Evolutionary conservation across 495 filamentous ascomycete species (phyloP).

Genomic region (Hyphodiscus hymeniophilus): DNA sequence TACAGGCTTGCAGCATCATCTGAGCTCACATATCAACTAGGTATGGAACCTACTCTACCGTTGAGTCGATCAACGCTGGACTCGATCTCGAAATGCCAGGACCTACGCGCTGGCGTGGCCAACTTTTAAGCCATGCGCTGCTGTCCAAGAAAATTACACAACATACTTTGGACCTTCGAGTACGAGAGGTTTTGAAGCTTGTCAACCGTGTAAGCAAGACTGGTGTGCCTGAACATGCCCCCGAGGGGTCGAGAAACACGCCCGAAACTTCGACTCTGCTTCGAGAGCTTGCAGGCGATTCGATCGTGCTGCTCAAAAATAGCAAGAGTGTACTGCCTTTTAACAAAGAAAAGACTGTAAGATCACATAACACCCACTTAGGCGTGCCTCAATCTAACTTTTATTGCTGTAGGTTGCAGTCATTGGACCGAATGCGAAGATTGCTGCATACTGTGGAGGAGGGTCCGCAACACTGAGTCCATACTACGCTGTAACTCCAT

Average conservation of each 20-base stretch:
- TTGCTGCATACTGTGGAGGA: constrained; percentile 58
- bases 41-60: constrained; percentile 58
- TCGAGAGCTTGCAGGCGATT: constrained; percentile 54
- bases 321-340: constrained; percentile 56
- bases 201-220: constrained; percentile 44
- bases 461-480: constrained; percentile 56
- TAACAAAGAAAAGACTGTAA: constrained; percentile 45
- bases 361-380: background rate
- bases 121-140: constrained; percentile 46
- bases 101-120: constrained; percentile 54
- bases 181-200: constrained; percentile 50
- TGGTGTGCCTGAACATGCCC: constrained; percentile 41
- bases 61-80: constrained; percentile 55
- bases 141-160: constrained; percentile 46
- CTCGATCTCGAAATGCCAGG: constrained; percentile 71
- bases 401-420: constrained; percentile 34
- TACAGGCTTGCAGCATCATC: too few relatives aligned
- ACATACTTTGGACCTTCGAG: constrained; percentile 51
- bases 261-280: constrained; percentile 37
- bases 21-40: constrained; percentile 17
- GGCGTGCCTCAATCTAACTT: constrained; percentile 8
- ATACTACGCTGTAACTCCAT: constrained; percentile 60
- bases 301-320: constrained; percentile 66
- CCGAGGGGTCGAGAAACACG: constrained; percentile 28
- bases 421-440: constrained; percentile 62